phyloP scores from a whole-genome alignment of 805 yeast genomes.

The Candida sonorensis region DNA sequence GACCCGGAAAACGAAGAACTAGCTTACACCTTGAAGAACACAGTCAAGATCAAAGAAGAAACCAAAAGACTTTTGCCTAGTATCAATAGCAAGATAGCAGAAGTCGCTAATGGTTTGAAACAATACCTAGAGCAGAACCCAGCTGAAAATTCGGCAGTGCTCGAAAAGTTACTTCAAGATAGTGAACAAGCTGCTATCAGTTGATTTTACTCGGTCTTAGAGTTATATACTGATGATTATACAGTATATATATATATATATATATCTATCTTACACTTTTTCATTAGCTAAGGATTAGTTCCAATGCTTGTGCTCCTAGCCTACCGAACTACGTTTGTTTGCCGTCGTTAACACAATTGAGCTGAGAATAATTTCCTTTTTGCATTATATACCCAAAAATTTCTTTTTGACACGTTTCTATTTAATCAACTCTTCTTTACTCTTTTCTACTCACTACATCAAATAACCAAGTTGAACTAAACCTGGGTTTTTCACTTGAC shows the following conservation, averaged over 20 bases:
- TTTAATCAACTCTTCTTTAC: too few relatives aligned
- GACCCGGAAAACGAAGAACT: constrained; percentile 19
- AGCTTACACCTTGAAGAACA: constrained; percentile 19
- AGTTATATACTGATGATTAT: too few relatives aligned
- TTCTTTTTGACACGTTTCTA: not conserved
- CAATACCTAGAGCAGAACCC: constrained; percentile 15
- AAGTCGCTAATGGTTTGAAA: constrained; percentile 17
- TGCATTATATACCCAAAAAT: not conserved
- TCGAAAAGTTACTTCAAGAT: constrained; percentile 15
- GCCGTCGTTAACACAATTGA: too few relatives aligned
- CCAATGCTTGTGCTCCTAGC: too few relatives aligned
- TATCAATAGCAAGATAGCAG: constrained; percentile 16
- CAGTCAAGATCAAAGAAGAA: constrained; percentile 22
- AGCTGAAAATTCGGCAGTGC: constrained; percentile 13
- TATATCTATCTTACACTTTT: too few relatives aligned
- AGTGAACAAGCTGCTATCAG: constrained; percentile 13
- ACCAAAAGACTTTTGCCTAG: constrained; percentile 23
- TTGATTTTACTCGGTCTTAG: not conserved
- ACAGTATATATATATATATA: not conserved
- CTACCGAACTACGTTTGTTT: too few relatives aligned
- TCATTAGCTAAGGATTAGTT: too few relatives aligned
- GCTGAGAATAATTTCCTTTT: too few relatives aligned
- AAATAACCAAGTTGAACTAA: too few relatives aligned
- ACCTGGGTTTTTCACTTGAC: too few relatives aligned
- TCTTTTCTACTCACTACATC: too few relatives aligned